Evolutionary conservation across 495 filamentous ascomycete genomes (phyloP).

Genomic region (Polyplosphaeria fusca): DNA sequence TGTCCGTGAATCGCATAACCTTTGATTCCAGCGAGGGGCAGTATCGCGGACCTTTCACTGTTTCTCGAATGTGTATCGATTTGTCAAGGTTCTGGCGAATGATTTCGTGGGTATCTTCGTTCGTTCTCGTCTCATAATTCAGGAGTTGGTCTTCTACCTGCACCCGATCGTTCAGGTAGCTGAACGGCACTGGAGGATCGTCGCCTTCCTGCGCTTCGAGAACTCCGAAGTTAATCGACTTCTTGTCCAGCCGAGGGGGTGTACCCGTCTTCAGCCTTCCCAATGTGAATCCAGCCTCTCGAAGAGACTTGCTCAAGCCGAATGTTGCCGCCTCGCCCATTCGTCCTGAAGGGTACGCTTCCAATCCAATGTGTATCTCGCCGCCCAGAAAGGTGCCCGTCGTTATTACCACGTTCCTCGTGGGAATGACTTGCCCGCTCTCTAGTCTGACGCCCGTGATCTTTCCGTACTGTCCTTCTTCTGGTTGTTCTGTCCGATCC

Average conservation of each 20-base stretch:
- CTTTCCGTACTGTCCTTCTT: conserved; percentile 58
- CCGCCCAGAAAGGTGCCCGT: conserved; percentile 95
- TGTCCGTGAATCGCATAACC: conserved; percentile 79
- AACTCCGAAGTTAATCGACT: conserved; percentile 73
- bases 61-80: conserved; percentile 92
- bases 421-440: conserved; percentile 78
- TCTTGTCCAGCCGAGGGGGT: conserved; percentile 78
- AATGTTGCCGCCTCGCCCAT: conserved; percentile 95
- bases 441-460: conserved; percentile 87
- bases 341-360: conserved; percentile 78
- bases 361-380: conserved; percentile 92
- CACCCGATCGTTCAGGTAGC: conserved; percentile 77
- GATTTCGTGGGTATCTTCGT: conserved; percentile 75
- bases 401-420: conserved; percentile 84
- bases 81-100: conserved; percentile 84
- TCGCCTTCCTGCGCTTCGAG: conserved; percentile 77
- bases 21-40: conserved; percentile 96
- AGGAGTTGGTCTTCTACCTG: conserved; percentile 74
- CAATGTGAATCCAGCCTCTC: conserved; percentile 84
- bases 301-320: conserved; percentile 86
- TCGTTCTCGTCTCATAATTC: conserved; percentile 83
- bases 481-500: conserved; percentile 50
- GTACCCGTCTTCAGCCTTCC: conserved; percentile 95
- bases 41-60: conserved; percentile 89
- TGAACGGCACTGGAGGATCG: conserved; percentile 84